Conservation (phyloP, 768 basidiomycete species). For the Chalciporus sphaerocephalus region DNA sequence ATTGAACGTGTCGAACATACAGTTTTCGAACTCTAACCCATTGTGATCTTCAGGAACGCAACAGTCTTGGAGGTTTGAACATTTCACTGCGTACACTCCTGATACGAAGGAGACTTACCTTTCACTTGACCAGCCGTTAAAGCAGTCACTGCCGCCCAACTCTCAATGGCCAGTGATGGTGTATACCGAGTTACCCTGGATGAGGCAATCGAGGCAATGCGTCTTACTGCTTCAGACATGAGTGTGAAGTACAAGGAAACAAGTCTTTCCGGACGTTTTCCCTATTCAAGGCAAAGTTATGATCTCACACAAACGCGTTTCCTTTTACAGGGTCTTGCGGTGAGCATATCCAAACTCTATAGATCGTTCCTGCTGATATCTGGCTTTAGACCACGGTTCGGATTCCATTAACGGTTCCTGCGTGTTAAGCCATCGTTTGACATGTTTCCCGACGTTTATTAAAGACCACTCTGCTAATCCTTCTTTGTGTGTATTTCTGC, state of each 20-base stretch:
- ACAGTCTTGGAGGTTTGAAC: constrained; percentile 72
- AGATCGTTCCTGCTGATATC: constrained; percentile 8
- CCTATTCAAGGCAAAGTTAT: not conserved
- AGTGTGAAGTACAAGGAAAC: constrained; percentile 95
- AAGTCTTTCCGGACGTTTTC: constrained; percentile 68
- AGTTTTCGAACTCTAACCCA: constrained; percentile 2
- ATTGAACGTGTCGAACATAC: constrained; percentile 50
- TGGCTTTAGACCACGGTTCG: constrained; percentile 60
- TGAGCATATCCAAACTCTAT: constrained; percentile 28
- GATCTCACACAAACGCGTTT: not conserved
- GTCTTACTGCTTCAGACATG: constrained; percentile 91
- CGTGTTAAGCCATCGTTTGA: constrained; percentile 48
- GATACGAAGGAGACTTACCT: constrained; percentile 1
- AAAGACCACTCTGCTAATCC: too few relatives aligned
- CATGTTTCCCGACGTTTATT: too few relatives aligned
- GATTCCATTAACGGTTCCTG: constrained; percentile 82
- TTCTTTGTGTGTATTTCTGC: not conserved
- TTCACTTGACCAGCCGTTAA: constrained; percentile 63
- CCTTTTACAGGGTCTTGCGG: constrained; percentile 51
- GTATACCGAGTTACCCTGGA: constrained; percentile 85
- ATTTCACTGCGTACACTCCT: not conserved
- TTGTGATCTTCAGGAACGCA: constrained; percentile 55
- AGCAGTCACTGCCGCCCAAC: constrained; percentile 88
- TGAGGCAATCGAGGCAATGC: constrained; percentile 95
- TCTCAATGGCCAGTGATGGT: constrained; percentile 89